These are phyloP conservation scores for Hysterangium stoloniferum DNA, from an alignment of 768 basidiomycete species.

Conservation along the genomic window DNA sequence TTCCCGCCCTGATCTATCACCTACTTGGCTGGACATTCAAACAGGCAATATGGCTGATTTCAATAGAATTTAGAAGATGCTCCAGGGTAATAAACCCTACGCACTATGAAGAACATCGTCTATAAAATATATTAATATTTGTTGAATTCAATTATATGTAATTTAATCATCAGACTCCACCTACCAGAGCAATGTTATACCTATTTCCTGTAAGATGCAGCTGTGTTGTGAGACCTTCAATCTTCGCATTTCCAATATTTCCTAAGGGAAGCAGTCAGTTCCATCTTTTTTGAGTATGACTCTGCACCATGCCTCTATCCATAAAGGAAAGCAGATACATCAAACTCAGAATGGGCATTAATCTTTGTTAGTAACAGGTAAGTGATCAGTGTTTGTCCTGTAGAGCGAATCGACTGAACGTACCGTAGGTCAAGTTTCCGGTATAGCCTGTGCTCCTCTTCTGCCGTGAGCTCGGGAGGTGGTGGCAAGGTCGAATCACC, in stretches of 20 bases:
- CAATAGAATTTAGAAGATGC: neutral
- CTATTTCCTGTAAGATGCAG: constrained; percentile 1
- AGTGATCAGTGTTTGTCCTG: neutral
- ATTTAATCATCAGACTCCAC: neutral
- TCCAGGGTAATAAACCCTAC: constrained; percentile 17
- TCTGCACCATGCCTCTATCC: constrained; percentile 24
- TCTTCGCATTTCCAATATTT: constrained; percentile 39
- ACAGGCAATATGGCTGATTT: constrained; percentile 45
- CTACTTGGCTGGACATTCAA: constrained; percentile 67
- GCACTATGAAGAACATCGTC: constrained; percentile 67
- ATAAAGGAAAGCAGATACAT: constrained; percentile 36
- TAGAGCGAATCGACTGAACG: neutral
- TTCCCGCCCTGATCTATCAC: constrained; percentile 12
- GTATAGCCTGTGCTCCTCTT: constrained; percentile 47
- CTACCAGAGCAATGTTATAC: constrained; percentile 8
- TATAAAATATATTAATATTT: constrained; percentile 17
- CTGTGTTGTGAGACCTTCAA: constrained; percentile 40
- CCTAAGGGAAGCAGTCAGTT: constrained; percentile 17
- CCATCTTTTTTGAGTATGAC: neutral
- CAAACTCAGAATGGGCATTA: constrained; percentile 29
- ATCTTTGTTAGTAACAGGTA: neutral
- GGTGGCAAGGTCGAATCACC: constrained; percentile 39
- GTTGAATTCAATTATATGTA: neutral
- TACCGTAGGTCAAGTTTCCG: constrained; percentile 46
- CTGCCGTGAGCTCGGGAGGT: constrained; percentile 33